Evolutionary conservation across 345 rosid genomes (phyloP).

Genomic region (Trapa incisa): DNA sequence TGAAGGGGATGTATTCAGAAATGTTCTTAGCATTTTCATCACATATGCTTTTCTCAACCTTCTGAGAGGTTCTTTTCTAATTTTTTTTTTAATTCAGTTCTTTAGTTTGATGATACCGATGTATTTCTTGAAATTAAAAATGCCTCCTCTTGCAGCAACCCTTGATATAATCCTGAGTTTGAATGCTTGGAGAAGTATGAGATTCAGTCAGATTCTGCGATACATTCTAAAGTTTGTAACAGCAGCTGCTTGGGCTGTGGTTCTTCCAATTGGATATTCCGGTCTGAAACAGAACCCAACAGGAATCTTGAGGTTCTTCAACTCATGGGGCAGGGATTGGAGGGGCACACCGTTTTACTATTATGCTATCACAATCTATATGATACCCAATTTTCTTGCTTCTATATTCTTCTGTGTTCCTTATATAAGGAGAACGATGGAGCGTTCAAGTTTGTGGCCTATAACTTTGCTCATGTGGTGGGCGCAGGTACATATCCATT

Average conservation of each 20-base stretch:
- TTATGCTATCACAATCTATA: constrained; percentile 68
- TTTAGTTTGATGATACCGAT: neutral
- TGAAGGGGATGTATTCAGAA: constrained; percentile 41
- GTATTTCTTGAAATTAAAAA: neutral
- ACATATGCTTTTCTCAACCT: constrained; percentile 82
- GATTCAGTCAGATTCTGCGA: constrained; percentile 60
- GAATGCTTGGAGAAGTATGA: constrained; percentile 80
- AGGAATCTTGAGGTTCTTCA: constrained; percentile 57
- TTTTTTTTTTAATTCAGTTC: neutral
- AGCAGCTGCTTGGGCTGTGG: constrained; percentile 78
- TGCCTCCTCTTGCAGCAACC: constrained; percentile 35
- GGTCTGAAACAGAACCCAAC: constrained; percentile 63
- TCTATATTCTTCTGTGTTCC: constrained; percentile 66
- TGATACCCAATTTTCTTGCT: constrained; percentile 68
- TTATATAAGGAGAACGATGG: constrained; percentile 62
- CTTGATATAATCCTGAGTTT: constrained; percentile 75
- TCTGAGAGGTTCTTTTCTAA: constrained; percentile 43
- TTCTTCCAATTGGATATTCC: constrained; percentile 68
- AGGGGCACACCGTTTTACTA: constrained; percentile 43
- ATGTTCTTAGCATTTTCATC: constrained; percentile 70
- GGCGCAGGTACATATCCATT: constrained; percentile 64
- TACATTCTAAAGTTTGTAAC: constrained; percentile 61
- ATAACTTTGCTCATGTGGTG: constrained; percentile 87
- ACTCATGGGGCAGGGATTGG: constrained; percentile 57
- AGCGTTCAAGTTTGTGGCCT: constrained; percentile 69